Base-by-base conservation (phyloP, 2,329 filamentous ascomycete species). In the Fonsecaea pedrosoi region DNA sequence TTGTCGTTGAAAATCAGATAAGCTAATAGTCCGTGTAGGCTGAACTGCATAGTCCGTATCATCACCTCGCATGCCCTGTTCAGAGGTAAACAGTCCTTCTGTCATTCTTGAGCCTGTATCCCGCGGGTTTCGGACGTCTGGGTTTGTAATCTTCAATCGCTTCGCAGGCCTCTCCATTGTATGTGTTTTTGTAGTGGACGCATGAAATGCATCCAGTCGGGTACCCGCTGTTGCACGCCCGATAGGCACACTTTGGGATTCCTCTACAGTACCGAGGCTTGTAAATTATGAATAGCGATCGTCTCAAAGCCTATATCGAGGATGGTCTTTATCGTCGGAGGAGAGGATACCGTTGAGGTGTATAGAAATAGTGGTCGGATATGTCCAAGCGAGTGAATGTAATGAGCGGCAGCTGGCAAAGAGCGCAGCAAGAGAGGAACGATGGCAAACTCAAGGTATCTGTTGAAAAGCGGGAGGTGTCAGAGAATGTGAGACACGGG, bases 161-260 rank as follows among this genome's bases (percentile, higher is more conserved):
- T 72, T 72, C 38, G 65, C 42, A n/a, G 70, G 70, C 65, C 65
- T 66, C 59, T 73, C 69, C 71, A 73, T 73, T 18, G 34, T 61
- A 5, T 38, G 32, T 30, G 38, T 25, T 15, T 15, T 18, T 37
- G 50, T 30, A 62, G 40, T 15, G 21, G 30, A 38, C 53, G 54
- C 64, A 67, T 65, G 57, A 42, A 62, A 32, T 59, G 55, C 35
- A 30, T 30, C 50, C 30, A n/a, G n/a, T 53, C 5, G n/a, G 50
- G n/a, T 53, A 21, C 15, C 18, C 3, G 21, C n/a, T 38, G n/a
- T 2, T 4, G 7, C 18, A 50, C 18, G 21, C 18, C 18, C 45
- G 12, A 50, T 25, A 25, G 8, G 18, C 45, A 25, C 18, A 12
- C 18, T 9, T 50, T 3, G 18, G 5, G 3, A 18, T 50, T 25